A percentile compares a stretch with the other conserved stretches of the same genome.
Evolutionary conservation across 345 rosid species (phyloP).

Genomic region (Salix viminalis): DNA sequence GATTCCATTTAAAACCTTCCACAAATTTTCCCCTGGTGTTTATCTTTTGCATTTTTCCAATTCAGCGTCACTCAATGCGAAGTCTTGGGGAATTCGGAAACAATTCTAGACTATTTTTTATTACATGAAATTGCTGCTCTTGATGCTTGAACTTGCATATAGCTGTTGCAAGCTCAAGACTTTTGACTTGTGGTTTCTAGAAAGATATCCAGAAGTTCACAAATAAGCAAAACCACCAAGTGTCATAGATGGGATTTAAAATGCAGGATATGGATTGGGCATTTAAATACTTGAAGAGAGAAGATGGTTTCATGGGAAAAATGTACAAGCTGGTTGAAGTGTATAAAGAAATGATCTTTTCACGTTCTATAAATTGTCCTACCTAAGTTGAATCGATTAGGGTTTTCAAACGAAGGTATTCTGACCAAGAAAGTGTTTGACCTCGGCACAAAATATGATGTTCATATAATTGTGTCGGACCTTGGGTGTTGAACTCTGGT

Average conservation of each 20-base stretch:
- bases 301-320: not conserved
- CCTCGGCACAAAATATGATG: not conserved
- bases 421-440: not conserved
- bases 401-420: not conserved
- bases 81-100: too few species aligned
- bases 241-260: not conserved
- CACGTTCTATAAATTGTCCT: not conserved
- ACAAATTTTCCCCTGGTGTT: not conserved
- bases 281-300: not conserved
- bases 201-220: not conserved
- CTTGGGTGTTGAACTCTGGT: not conserved
- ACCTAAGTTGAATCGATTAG: not conserved
- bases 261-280: not conserved
- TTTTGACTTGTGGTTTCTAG: too few species aligned
- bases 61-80: too few species aligned
- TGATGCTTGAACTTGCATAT: too few species aligned
- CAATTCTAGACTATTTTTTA: too few species aligned
- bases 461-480: not conserved
- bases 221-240: not conserved
- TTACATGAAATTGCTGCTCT: not conserved
- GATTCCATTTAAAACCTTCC: not conserved
- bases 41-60: not conserved
- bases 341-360: not conserved
- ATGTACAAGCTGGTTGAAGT: not conserved
- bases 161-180: too few species aligned